These are phyloP conservation scores for Nymphaea colorata DNA, from an alignment of 164 flowering plant genomes.

Conservation along the genomic window DNA sequence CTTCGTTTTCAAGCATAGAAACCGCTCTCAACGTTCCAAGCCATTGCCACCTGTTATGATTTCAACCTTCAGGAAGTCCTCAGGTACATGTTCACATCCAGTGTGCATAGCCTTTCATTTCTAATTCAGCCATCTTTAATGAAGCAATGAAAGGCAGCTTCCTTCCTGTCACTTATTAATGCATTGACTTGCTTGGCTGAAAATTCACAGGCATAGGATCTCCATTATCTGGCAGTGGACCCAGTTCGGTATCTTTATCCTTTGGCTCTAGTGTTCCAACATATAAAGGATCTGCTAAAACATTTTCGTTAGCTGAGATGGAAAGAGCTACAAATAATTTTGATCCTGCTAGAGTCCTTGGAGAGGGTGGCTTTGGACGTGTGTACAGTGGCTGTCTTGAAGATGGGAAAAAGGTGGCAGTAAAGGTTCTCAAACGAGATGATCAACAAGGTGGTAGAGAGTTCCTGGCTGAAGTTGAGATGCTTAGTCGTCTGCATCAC, in stretches of 20 bases:
- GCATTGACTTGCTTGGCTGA: neutral
- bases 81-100: neutral
- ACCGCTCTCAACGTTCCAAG: neutral
- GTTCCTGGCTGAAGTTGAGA: constrained; percentile 93
- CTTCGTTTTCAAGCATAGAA: constrained; percentile 14
- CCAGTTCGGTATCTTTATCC: constrained; percentile 35
- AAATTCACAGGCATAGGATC: constrained; percentile 39
- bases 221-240: constrained; percentile 34
- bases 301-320: constrained; percentile 55
- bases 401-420: constrained; percentile 73
- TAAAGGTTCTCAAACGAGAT: constrained; percentile 80
- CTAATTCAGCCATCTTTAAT: neutral
- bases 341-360: constrained; percentile 48
- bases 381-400: constrained; percentile 80
- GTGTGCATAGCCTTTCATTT: neutral
- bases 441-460: constrained; percentile 87
- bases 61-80: neutral
- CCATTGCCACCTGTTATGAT: neutral
- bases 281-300: constrained; percentile 69
- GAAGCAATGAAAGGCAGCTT: no score
- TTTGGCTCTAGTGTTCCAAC: constrained; percentile 63
- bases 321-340: constrained; percentile 72
- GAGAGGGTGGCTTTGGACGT: constrained; percentile 97
- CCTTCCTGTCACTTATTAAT: neutral
- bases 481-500: constrained; percentile 95